Percentiles rank a stretch among this genome's conserved stretches.
Conservation (phyloP, 495 filamentous ascomycete species). For the Articulospora tetracladia region DNA sequence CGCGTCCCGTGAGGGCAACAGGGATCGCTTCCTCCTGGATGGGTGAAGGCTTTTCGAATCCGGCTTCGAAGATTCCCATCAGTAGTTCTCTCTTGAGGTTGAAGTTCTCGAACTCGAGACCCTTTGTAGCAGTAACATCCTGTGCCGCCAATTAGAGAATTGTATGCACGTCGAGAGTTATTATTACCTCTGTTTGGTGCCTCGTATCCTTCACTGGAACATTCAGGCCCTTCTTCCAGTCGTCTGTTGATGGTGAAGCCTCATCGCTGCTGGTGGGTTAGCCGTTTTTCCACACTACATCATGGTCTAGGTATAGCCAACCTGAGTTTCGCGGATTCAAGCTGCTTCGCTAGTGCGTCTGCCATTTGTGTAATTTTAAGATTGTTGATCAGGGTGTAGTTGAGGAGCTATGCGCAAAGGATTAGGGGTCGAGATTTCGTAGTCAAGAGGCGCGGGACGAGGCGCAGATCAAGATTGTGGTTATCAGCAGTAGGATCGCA, state of each 20-base stretch:
- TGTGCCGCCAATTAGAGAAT: slow-evolving; percentile 34
- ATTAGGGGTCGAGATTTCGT: neutral
- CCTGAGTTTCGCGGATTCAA: slow-evolving; percentile 66
- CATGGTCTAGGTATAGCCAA: neutral
- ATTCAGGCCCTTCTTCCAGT: slow-evolving; percentile 78
- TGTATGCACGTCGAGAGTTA: neutral
- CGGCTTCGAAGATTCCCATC: slow-evolving; percentile 99
- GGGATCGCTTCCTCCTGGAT: slow-evolving; percentile 99
- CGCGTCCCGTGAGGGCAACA: slow-evolving; percentile 88
- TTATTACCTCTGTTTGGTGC: slow-evolving; percentile 83
- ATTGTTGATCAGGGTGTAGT: neutral
- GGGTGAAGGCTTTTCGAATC: slow-evolving; percentile 96
- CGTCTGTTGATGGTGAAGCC: slow-evolving; percentile 46
- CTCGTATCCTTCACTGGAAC: slow-evolving; percentile 78
- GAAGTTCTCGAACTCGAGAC: slow-evolving; percentile 96
- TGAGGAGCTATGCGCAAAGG: neutral
- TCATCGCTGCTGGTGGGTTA: slow-evolving; percentile 36
- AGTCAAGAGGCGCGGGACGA: neutral
- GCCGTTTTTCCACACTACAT: slow-evolving; percentile 10
- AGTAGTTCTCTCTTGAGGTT: slow-evolving; percentile 88
- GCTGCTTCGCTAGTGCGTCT: slow-evolving; percentile 57
- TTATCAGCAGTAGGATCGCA: neutral
- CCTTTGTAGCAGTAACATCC: slow-evolving; percentile 98
- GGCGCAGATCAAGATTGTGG: neutral
- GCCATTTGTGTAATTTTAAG: slow-evolving; percentile 21